Base-by-base conservation (phyloP, 352 stramenopile genomes). In the Saprolegnia diclina region DNA sequence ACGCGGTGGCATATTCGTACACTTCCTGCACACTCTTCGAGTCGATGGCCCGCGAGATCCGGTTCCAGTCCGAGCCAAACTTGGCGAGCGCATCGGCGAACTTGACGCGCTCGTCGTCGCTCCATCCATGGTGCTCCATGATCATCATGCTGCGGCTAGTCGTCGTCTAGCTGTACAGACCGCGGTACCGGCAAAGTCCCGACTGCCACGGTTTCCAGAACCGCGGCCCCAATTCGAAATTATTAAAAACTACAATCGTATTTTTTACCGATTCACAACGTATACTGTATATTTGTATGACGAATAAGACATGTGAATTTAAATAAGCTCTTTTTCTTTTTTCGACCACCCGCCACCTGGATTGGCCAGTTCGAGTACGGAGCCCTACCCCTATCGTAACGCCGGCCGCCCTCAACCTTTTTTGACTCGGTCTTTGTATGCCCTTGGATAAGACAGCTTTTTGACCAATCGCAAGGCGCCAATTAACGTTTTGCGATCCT, bases 11-110 rank as follows among this genome's bases (percentile, higher is more conserved):
- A 38, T 69, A 69, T 24, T 69, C 63, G 42, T 69, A 69, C 63
- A 69, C 63, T 69, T 69, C 63, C 32, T 69, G 63, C 18, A 69
- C 63, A 7, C 29, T 62, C 35, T 69, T 69, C n/a, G 63, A 69
- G 35, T 69, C 63, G 22, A 69, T 56, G 38, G 22, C 45, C 11
- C 48, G 63, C 19, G 63, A 52, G 22, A 69, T 69, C 19, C 63
- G 44, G 42, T 69, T 69, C 63, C 63, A 69, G 53, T 69, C 63
- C 1, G 63, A 69, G 14, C 63, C 63, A 52, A 29, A 69, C 53
- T 69, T 19, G 18, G 40, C 21, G 6, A 69, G 53, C 32, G 29
- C 63, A 26, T 48, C 32, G 21, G 61, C 44, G 37, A 69, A 69
- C 63, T 69, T 69, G 63, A 24, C 21, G 16, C 63, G 63, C 29